Evolutionary conservation across 164 flowering plant genomes (phyloP).

Genomic region (Magnolia changhungtana): DNA sequence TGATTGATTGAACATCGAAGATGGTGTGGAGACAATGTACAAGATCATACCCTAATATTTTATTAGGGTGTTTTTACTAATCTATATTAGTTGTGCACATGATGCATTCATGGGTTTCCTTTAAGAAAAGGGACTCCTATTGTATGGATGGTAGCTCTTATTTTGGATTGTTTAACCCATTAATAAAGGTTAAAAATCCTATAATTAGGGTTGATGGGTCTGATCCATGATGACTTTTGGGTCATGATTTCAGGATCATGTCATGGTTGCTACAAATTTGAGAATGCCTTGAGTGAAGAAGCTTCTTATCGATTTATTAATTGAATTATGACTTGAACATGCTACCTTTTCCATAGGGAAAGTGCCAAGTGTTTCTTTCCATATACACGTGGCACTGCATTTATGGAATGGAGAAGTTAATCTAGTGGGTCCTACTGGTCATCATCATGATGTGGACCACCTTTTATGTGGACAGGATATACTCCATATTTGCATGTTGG

Average conservation of each 20-base stretch:
- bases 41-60: too few species aligned
- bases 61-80: too few species aligned
- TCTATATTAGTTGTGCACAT: background rate
- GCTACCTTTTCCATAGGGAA: background rate
- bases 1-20: too few species aligned
- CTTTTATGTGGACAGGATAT: too few species aligned
- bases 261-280: background rate
- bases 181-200: background rate
- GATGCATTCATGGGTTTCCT: background rate
- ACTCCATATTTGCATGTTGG: too few species aligned
- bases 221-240: background rate
- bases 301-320: background rate
- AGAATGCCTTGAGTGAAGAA: background rate
- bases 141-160: background rate
- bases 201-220: background rate
- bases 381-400: too few species aligned
- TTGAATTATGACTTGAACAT: background rate
- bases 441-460: too few species aligned
- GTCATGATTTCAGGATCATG: conserved; percentile 1
- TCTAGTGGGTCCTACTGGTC: too few species aligned
- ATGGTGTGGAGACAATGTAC: too few species aligned
- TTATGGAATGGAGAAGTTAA: too few species aligned
- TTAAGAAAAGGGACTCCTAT: background rate
- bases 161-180: background rate
- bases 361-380: background rate